Evolutionary conservation across 2,329 filamentous ascomycete genomes (phyloP), one percentile per base, ranked within the genome.

Genomic region (Dactylellina leptospora): DNA sequence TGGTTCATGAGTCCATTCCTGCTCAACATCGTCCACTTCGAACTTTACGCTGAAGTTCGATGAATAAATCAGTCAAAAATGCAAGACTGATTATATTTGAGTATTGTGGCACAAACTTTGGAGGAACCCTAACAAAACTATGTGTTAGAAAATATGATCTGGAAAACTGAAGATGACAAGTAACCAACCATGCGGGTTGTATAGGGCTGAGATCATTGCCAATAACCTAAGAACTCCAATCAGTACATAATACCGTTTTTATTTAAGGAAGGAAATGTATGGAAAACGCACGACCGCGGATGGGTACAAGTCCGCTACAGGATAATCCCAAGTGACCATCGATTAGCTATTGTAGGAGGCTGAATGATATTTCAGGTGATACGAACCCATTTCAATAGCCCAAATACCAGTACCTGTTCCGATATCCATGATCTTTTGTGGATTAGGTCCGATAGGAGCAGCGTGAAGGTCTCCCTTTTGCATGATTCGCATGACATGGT

Each of bases 381-480:
- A 68, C 63, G 38, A 51, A 76, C 75, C 74, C 60, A 76, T 75
- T 25, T 78, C 76, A 38, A 78, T 77, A 1, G 77, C 77, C 77
- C 77, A 78, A 33, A 76, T 75, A 40, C 82, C 82, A 28, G 82
- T 82, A 4, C 83, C 83, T 3, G 83, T 84, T 23, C 83, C 83
- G 13, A 84, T 75, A 68, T 85, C 83, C 33, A 84, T 77, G 64
- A 85, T 83, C 74, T 82, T 84, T 50, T 84, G 83, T 1, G 82
- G 82, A 20, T 78, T 77, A 22, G 80, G 76, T 18, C 80, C 81
- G 16, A 85, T 75, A 4, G 82, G 82, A 25, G 82, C 79, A 56
- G 80, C 79, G 60, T 81, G 80, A 11, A 84, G 78, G 51, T 77
- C 76, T 0, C 80, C 80, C 9, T 79, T 77, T 4, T 84, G 77